Conservation (phyloP, 129 eudicot species). For the Lactuca sativa region DNA sequence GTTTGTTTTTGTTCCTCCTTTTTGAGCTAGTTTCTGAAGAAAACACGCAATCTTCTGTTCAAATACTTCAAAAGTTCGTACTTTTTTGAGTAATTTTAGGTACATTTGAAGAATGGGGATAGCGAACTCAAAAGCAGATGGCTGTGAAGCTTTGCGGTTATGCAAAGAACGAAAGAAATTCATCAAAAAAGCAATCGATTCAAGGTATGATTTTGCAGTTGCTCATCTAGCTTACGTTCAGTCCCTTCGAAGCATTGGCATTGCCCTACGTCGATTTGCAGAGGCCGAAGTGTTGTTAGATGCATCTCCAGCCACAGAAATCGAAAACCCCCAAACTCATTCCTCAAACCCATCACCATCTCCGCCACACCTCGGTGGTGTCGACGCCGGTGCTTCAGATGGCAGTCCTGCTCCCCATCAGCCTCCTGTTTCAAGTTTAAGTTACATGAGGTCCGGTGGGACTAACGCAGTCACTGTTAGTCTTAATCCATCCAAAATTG, state of each 20-base stretch:
- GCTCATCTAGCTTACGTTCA: conserved; percentile 83
- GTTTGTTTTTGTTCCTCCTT: conserved; percentile 8
- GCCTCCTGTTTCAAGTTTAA: conserved; percentile 48
- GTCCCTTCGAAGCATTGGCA: conserved; percentile 65
- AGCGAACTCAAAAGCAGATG: conserved; percentile 68
- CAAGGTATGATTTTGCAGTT: conserved; percentile 84
- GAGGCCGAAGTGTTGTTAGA: conserved; percentile 75
- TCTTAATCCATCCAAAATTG: conserved; percentile 40
- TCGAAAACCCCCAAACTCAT: conserved; percentile 71
- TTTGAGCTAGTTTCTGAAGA: conserved; percentile 11
- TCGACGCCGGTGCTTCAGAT: conserved; percentile 31
- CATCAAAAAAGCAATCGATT: conserved; percentile 78
- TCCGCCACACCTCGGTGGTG: conserved; percentile 54
- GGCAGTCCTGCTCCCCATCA: conserved; percentile 51
- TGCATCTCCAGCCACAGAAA: conserved; percentile 42
- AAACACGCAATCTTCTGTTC: conserved; percentile 5
- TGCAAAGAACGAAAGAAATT: conserved; percentile 82
- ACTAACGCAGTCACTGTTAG: conserved; percentile 70
- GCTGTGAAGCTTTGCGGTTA: conserved; percentile 69
- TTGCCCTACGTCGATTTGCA: conserved; percentile 70
- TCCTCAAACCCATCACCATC: conserved; percentile 74
- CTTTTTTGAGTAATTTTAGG: neutral
- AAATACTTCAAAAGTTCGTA: neutral
- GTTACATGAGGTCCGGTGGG: conserved; percentile 79
- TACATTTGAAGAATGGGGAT: conserved; percentile 57